Percentiles rank a stretch among this genome's conserved stretches.
phyloP scores from a whole-genome alignment of 1,284 basidiomycete species.

The Lentinula novae-zelandiae region DNA sequence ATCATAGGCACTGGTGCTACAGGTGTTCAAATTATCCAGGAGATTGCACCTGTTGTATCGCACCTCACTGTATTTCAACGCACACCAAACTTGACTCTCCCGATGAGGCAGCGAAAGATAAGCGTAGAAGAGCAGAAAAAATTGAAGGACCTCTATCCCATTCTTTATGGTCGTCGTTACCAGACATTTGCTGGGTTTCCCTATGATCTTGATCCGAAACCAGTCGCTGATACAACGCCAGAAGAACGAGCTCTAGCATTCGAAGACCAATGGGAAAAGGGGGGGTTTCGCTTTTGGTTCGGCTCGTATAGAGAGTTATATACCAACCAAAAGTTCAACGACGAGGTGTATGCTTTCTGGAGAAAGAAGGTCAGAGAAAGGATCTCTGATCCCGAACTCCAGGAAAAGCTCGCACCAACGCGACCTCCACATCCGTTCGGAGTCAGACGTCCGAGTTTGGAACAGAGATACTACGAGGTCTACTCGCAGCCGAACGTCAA shows the following conservation, averaged over 20 bases:
- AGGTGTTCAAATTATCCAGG: slow-evolving; percentile 26
- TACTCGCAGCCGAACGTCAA: slow-evolving; percentile 23
- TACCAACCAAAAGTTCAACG: slow-evolving; percentile 18
- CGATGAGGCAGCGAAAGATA: slow-evolving; percentile 21
- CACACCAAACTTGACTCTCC: slow-evolving; percentile 22
- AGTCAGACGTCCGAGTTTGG: slow-evolving; percentile 20
- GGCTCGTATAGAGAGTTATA: slow-evolving; percentile 18
- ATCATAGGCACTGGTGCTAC: slow-evolving; percentile 27
- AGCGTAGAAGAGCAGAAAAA: slow-evolving; percentile 13
- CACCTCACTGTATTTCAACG: slow-evolving; percentile 28
- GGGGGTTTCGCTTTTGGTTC: slow-evolving; percentile 23
- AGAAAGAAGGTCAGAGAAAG: slow-evolving; percentile 21
- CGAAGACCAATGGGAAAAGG: slow-evolving; percentile 21
- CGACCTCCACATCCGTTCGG: slow-evolving; percentile 22
- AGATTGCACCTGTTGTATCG: slow-evolving; percentile 17
- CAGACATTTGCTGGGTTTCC: slow-evolving; percentile 23
- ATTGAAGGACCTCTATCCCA: slow-evolving; percentile 19
- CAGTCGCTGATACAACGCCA: slow-evolving; percentile 16
- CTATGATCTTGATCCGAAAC: slow-evolving; percentile 15
- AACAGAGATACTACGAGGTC: slow-evolving; percentile 23
- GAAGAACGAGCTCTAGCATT: slow-evolving; percentile 21
- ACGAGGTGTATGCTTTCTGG: slow-evolving; percentile 24
- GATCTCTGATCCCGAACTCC: slow-evolving; percentile 19
- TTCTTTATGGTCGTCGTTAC: slow-evolving; percentile 17
- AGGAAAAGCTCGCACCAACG: slow-evolving; percentile 23